Evolutionary conservation across 768 basidiomycete species (phyloP).

Genomic region (Butyriboletus loyo): DNA sequence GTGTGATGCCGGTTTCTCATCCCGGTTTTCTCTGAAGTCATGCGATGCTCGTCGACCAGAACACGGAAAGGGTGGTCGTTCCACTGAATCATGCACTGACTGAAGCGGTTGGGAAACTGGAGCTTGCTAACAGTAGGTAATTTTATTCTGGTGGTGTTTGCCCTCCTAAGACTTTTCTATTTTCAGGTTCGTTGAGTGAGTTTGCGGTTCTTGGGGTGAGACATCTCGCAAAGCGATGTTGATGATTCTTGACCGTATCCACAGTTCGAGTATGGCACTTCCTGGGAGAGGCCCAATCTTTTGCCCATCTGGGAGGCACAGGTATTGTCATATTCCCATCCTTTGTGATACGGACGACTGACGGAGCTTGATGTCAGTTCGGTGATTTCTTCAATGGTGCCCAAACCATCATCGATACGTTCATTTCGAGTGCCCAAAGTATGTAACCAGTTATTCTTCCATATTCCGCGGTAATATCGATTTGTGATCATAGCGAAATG

Average conservation of each 20-base stretch:
- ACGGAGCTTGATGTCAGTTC: constrained; percentile 45
- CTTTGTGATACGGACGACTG: background rate
- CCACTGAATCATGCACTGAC: constrained; percentile 71
- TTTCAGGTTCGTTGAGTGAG: constrained; percentile 79
- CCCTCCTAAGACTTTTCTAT: background rate
- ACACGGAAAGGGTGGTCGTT: constrained; percentile 72
- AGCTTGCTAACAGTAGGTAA: constrained; percentile 80
- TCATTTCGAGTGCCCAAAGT: constrained; percentile 83
- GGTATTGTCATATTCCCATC: constrained; percentile 33
- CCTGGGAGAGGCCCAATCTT: constrained; percentile 81
- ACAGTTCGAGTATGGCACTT: constrained; percentile 87
- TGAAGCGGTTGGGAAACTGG: constrained; percentile 61
- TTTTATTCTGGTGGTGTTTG: background rate
- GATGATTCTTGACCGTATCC: constrained; percentile 38
- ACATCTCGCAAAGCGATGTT: background rate
- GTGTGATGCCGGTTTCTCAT: background rate
- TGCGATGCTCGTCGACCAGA: constrained; percentile 90
- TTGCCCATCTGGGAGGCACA: constrained; percentile 93
- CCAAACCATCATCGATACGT: constrained; percentile 85
- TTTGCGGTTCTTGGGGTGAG: constrained; percentile 83
- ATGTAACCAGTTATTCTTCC: constrained; percentile 21
- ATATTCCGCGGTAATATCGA: background rate
- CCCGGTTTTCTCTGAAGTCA: constrained; percentile 26
- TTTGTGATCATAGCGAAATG: constrained; percentile 68
- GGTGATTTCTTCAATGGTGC: constrained; percentile 95